Percentiles rank a stretch among this genome's conserved stretches.
Evolutionary conservation across 768 basidiomycete genomes (phyloP).

Genomic region (Tulasnella sp.): DNA sequence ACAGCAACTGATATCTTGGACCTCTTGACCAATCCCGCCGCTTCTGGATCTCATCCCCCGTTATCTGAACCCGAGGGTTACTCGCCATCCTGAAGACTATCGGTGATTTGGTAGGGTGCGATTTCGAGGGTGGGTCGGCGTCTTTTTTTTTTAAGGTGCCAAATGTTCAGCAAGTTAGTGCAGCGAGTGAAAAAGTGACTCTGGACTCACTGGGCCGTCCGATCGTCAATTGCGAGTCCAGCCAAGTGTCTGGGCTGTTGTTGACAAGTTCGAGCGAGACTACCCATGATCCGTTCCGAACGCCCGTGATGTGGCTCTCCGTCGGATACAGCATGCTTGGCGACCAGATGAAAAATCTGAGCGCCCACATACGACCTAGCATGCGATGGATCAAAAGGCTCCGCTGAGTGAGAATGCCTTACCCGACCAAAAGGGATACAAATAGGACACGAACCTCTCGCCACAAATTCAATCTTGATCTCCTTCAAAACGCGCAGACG

Average conservation of each 20-base stretch:
- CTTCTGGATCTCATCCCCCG: too few species aligned
- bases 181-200: too few species aligned
- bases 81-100: too few species aligned
- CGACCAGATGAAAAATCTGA: slow-evolving; percentile 32
- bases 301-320: not conserved
- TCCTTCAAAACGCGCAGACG: slow-evolving; percentile 53
- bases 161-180: too few species aligned
- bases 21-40: not conserved
- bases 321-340: not conserved
- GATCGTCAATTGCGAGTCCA: slow-evolving; percentile 9
- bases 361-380: slow-evolving; percentile 46
- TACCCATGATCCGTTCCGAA: slow-evolving; percentile 7
- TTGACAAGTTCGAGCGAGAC: slow-evolving; percentile 9
- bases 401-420: not conserved
- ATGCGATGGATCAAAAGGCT: not conserved
- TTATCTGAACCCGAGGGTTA: too few species aligned
- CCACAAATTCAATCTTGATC: slow-evolving; percentile 55
- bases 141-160: too few species aligned
- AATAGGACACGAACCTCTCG: slow-evolving; percentile 31
- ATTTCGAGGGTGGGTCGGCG: too few species aligned
- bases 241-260: slow-evolving; percentile 6
- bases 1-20: not conserved
- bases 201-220: not conserved
- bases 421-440: not conserved
- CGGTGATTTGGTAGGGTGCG: not conserved